A percentile compares a stretch with the other conserved stretches of the same genome.
Evolutionary conservation across 164 flowering plant species (phyloP).

Genomic region (Tinospora cordifolia): DNA sequence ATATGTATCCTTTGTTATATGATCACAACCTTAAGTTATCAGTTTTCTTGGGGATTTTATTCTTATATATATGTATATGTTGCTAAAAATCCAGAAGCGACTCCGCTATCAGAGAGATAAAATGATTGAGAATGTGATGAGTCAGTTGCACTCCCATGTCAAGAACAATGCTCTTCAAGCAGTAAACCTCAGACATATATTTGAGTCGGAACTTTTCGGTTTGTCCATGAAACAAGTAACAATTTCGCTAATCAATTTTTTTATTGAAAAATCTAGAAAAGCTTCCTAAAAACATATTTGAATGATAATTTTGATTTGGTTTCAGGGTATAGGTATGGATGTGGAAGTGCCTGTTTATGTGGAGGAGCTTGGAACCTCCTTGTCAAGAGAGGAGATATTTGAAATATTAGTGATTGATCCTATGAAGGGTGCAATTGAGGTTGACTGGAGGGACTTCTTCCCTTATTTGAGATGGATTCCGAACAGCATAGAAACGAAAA

Average conservation of each 20-base stretch:
- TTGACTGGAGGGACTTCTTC: conserved; percentile 97
- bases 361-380: conserved; percentile 51
- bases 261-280: neutral
- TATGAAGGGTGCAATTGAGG: conserved; percentile 86
- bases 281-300: neutral
- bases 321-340: conserved; percentile 72
- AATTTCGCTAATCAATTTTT: neutral
- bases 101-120: conserved; percentile 50
- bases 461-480: conserved; percentile 92
- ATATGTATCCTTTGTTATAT: neutral
- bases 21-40: neutral
- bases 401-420: conserved; percentile 54
- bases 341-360: conserved; percentile 55
- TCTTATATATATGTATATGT: neutral
- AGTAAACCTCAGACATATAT: conserved; percentile 50
- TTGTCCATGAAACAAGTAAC: conserved; percentile 72
- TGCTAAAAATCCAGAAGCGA: conserved; percentile 44
- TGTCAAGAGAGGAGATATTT: conserved; percentile 58
- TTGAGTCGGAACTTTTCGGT: conserved; percentile 66
- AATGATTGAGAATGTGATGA: conserved; percentile 44
- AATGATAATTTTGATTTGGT: neutral
- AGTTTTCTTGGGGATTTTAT: neutral
- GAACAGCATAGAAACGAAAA: conserved; percentile 48
- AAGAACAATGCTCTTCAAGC: conserved; percentile 33
- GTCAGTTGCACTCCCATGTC: conserved; percentile 30